phyloP scores from a whole-genome alignment of 345 rosid genomes.

The Eutrema japonicum region DNA sequence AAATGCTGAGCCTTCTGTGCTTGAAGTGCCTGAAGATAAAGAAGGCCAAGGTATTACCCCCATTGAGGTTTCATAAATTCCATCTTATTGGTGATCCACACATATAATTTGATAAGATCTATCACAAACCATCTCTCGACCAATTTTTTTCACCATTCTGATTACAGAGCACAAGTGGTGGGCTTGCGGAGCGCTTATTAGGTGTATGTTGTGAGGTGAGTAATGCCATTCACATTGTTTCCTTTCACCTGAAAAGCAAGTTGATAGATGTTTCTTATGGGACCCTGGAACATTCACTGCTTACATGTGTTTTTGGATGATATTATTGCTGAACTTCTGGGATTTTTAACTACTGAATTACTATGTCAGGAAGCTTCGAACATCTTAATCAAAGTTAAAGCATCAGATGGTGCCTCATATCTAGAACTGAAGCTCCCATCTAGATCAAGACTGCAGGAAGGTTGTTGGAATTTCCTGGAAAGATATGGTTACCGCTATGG shows the following conservation, averaged over 20 bases:
- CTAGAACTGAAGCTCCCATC: slow-evolving; percentile 75
- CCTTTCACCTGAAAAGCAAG: slow-evolving; percentile 11
- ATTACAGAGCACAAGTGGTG: slow-evolving; percentile 56
- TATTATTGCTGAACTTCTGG: slow-evolving; percentile 14
- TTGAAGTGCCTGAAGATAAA: slow-evolving; percentile 85
- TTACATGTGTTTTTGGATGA: slow-evolving; percentile 22
- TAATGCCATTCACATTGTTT: slow-evolving; percentile 32
- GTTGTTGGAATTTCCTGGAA: slow-evolving; percentile 81
- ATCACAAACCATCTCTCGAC: slow-evolving; percentile 11
- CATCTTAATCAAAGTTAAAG: slow-evolving; percentile 60
- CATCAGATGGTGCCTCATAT: slow-evolving; percentile 65
- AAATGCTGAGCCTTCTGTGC: slow-evolving; percentile 77
- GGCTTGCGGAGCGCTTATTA: slow-evolving; percentile 72
- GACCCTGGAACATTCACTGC: slow-evolving; percentile 10
- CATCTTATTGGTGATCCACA: slow-evolving; percentile 9
- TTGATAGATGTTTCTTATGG: slow-evolving; percentile 13
- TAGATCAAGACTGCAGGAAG: slow-evolving; percentile 46
- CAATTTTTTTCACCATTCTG: slow-evolving; percentile 45
- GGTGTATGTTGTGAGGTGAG: slow-evolving; percentile 87
- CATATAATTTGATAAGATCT: slow-evolving; percentile 7
- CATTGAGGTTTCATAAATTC: slow-evolving; percentile 4
- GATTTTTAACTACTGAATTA: slow-evolving; percentile 32
- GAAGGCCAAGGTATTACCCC: slow-evolving; percentile 63
- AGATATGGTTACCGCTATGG: slow-evolving; percentile 93
- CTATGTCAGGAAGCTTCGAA: slow-evolving; percentile 63